Evolutionary conservation across 1,139 yeast genomes (phyloP).

Genomic region (Zygotorulaspora mrakii): DNA sequence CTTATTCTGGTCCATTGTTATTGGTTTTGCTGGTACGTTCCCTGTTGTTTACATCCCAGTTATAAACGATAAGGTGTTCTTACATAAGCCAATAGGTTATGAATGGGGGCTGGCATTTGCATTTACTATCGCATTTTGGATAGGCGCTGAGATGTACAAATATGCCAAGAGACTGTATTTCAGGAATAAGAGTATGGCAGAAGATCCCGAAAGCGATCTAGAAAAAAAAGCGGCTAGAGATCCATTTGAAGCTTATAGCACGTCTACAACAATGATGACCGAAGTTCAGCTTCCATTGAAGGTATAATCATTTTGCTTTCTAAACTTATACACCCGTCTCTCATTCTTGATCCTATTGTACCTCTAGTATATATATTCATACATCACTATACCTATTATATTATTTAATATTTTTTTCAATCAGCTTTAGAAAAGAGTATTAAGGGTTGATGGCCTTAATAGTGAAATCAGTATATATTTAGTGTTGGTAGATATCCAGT

Average conservation of each 20-base stretch:
- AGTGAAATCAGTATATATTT: no score
- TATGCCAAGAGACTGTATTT: slow-evolving; percentile 57
- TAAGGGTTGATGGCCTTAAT: no score
- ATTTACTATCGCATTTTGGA: slow-evolving; percentile 55
- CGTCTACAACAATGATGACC: slow-evolving; percentile 30
- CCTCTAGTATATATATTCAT: no score
- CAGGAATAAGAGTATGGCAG: slow-evolving; percentile 43
- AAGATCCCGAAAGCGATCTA: slow-evolving; percentile 61
- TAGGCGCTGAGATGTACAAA: slow-evolving; percentile 66
- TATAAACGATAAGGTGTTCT: slow-evolving; percentile 71
- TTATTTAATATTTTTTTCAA: no score
- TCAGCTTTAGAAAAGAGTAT: no score
- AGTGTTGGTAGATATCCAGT: no score
- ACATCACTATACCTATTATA: no score
- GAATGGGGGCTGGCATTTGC: slow-evolving; percentile 84
- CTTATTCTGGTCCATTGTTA: slow-evolving; percentile 76
- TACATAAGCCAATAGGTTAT: slow-evolving; percentile 68
- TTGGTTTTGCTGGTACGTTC: slow-evolving; percentile 69
- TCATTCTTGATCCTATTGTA: no score
- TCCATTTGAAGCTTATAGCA: slow-evolving; percentile 56
- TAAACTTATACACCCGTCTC: no score
- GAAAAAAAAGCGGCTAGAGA: slow-evolving; percentile 48
- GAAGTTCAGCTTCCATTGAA: slow-evolving; percentile 17
- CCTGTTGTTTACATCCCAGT: slow-evolving; percentile 88
- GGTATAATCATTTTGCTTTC: slow-evolving; percentile 4